phyloP scores from a whole-genome alignment of 2,329 filamentous ascomycete genomes.

The Botryotinia convoluta region DNA sequence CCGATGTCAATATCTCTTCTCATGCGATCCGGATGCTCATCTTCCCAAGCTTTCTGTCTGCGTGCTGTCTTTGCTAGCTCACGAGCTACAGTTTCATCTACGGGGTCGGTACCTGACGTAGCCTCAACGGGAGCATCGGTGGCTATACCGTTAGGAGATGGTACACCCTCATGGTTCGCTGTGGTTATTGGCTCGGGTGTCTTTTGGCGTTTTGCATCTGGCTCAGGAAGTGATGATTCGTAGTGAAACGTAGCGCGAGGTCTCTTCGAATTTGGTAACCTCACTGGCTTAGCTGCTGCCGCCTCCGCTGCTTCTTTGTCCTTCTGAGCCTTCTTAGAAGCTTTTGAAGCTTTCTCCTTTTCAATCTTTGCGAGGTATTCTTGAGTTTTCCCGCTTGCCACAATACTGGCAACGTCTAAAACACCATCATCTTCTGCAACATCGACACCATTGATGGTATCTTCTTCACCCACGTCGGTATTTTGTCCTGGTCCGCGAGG shows the following conservation, averaged over 20 bases:
- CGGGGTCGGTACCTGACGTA: constrained; percentile 20
- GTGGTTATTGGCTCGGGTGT: constrained; percentile 35
- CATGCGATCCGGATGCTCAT: constrained; percentile 49
- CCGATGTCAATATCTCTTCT: constrained; percentile 73
- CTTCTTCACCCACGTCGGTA: constrained; percentile 37
- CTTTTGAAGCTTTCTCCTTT: constrained; percentile 59
- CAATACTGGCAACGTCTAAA: constrained; percentile 79
- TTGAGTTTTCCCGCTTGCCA: constrained; percentile 75
- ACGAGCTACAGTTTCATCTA: constrained; percentile 29
- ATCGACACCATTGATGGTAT: constrained; percentile 42
- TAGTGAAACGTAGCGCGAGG: constrained; percentile 69
- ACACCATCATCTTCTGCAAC: constrained; percentile 65
- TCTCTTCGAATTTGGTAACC: constrained; percentile 70
- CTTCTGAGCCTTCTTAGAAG: constrained; percentile 52
- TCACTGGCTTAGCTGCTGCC: constrained; percentile 52
- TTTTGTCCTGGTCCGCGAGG: constrained; percentile 29
- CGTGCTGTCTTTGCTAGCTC: constrained; percentile 35
- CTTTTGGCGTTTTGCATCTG: constrained; percentile 43
- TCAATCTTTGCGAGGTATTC: constrained; percentile 83
- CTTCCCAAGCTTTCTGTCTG: constrained; percentile 36
- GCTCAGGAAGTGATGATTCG: constrained; percentile 56
- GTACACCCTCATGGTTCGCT: constrained; percentile 23
- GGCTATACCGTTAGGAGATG: constrained; percentile 22
- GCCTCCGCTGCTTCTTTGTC: constrained; percentile 48
- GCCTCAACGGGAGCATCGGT: constrained; percentile 23